Evolutionary conservation across 805 yeast genomes (phyloP).

Genomic region (Clavispora phyllophila): DNA sequence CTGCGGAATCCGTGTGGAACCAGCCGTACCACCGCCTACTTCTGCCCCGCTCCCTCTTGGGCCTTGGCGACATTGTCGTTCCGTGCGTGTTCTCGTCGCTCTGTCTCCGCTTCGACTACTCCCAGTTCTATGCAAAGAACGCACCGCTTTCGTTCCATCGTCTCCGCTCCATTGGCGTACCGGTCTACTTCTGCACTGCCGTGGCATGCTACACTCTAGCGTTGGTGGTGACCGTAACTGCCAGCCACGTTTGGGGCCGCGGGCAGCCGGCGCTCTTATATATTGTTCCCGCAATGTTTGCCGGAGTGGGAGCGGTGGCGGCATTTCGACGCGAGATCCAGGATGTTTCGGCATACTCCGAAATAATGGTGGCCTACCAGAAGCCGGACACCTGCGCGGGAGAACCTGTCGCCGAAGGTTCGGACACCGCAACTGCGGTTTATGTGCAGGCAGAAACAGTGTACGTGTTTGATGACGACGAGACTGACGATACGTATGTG

Average conservation of each 20-base stretch:
- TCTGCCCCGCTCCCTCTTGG: constrained; percentile 37
- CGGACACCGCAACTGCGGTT: not conserved
- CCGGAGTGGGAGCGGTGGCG: constrained; percentile 31
- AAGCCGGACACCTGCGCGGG: constrained; percentile 2
- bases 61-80: constrained; percentile 61
- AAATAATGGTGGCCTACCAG: constrained; percentile 20
- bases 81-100: constrained; percentile 54
- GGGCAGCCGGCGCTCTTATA: constrained; percentile 71
- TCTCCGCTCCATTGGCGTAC: constrained; percentile 33
- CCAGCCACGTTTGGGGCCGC: constrained; percentile 29
- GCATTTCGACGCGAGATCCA: constrained; percentile 37
- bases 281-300: constrained; percentile 45
- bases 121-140: constrained; percentile 16
- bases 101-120: constrained; percentile 51
- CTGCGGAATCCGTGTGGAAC: not conserved
- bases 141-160: constrained; percentile 12
- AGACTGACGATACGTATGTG: constrained; percentile 6
- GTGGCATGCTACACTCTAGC: constrained; percentile 48
- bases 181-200: constrained; percentile 44
- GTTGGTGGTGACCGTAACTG: constrained; percentile 37
- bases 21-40: not conserved
- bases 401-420: not conserved
- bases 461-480: constrained; percentile 8
- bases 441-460: not conserved
- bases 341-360: constrained; percentile 34